A percentile compares a stretch with the other conserved stretches of the same genome.
phyloP scores from a whole-genome alignment of 169 alveolate genomes.

The Eimeria zaria region DNA sequence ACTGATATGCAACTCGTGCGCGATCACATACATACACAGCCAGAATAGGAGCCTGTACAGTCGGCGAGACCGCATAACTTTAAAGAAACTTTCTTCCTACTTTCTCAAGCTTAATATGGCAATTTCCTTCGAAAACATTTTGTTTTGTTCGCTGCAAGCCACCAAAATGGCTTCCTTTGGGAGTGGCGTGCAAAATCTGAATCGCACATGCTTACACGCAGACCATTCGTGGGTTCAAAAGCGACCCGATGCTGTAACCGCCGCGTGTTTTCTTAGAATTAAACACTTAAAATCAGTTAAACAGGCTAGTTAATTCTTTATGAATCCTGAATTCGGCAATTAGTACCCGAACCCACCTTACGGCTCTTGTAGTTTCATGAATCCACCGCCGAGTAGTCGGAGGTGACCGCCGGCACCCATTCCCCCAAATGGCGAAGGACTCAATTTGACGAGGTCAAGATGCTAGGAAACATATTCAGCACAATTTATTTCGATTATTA shows the following conservation, averaged over 20 bases:
- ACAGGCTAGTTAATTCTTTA: not conserved
- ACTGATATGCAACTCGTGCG: not conserved
- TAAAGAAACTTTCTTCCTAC: not conserved
- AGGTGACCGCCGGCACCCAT: not conserved
- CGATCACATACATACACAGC: not conserved
- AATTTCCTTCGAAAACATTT: not conserved
- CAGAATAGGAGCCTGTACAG: constrained; percentile 3
- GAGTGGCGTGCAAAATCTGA: not conserved
- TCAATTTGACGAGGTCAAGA: not conserved
- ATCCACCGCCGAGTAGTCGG: not conserved
- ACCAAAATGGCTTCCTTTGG: not conserved
- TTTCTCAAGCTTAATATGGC: not conserved
- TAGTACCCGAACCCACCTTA: not conserved
- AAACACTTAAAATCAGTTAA: not conserved
- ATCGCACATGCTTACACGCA: not conserved
- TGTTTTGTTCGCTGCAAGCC: not conserved
- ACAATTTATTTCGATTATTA: not conserved
- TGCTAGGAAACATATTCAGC: not conserved
- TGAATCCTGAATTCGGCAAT: not conserved
- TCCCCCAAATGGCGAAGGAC: not conserved
- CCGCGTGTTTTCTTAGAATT: not conserved
- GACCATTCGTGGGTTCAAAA: not conserved
- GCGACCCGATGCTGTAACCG: not conserved
- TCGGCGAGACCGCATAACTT: not conserved
- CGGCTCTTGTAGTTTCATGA: not conserved